Conservation (phyloP, 208 protist species). For the Trypanosoma brucei region DNA sequence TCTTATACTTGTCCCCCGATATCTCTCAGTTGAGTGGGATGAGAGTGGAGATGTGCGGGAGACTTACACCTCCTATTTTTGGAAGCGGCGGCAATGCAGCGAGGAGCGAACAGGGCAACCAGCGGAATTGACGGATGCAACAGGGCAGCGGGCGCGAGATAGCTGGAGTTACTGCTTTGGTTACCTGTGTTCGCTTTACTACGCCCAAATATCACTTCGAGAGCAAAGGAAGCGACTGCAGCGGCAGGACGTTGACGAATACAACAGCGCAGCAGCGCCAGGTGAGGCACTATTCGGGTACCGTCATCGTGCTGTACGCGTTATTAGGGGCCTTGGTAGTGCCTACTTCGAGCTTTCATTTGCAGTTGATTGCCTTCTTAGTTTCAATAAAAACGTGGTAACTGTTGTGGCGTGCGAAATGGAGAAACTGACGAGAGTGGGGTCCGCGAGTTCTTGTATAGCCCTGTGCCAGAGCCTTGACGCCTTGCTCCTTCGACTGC, state of each 20-base stretch:
- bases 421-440: conserved; percentile 27
- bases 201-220: conserved; percentile 57
- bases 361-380: conserved; percentile 64
- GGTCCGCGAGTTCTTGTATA: conserved; percentile 36
- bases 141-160: conserved; percentile 26
- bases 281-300: conserved; percentile 17
- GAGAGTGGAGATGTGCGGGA: conserved; percentile 17
- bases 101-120: not conserved
- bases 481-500: conserved; percentile 50
- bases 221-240: conserved; percentile 64
- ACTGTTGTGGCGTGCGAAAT: conserved; percentile 43
- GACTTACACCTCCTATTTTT: conserved; percentile 62
- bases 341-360: conserved; percentile 79
- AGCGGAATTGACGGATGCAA: not conserved
- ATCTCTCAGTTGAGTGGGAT: conserved; percentile 35
- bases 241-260: conserved; percentile 39
- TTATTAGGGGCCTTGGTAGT: conserved; percentile 57
- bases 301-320: conserved; percentile 21
- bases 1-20: conserved; percentile 47
- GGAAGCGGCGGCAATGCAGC: conserved; percentile 43
- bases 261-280: conserved; percentile 31
- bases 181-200: conserved; percentile 77
- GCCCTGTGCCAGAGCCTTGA: conserved; percentile 64
- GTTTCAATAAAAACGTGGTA: conserved; percentile 56
- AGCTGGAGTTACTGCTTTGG: conserved; percentile 82